These are phyloP conservation scores for Rhododendron ferrugineum DNA, from an alignment of 148 eudicot species.

Conservation along the genomic window DNA sequence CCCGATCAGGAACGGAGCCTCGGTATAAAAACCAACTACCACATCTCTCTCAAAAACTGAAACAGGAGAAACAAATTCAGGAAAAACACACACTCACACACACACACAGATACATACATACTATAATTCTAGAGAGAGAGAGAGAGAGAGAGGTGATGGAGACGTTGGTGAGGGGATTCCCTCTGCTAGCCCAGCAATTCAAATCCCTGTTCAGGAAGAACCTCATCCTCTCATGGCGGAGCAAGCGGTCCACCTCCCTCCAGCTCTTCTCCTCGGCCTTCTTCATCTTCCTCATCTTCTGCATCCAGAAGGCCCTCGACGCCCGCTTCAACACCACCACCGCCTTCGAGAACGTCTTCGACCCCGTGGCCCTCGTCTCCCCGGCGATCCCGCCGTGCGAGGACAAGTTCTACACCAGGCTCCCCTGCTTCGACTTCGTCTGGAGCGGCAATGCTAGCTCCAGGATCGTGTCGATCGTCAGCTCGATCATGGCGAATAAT, in stretches of 20 bases:
- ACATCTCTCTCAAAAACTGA: neutral
- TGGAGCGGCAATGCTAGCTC: constrained; percentile 63
- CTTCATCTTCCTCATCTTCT: constrained; percentile 71
- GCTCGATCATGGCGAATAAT: constrained; percentile 55
- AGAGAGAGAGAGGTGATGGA: neutral
- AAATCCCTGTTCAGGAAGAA: constrained; percentile 53
- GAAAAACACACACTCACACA: neutral
- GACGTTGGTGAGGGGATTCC: constrained; percentile 40
- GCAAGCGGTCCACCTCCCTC: constrained; percentile 55
- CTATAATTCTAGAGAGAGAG: neutral
- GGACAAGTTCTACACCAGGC: constrained; percentile 37
- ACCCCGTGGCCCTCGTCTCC: constrained; percentile 38
- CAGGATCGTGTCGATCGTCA: constrained; percentile 30
- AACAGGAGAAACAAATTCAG: neutral
- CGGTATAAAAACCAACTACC: neutral
- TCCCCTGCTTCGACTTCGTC: constrained; percentile 70
- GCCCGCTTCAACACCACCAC: constrained; percentile 39
- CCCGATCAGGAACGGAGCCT: no score
- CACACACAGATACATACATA: neutral
- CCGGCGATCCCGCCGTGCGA: constrained; percentile 72
- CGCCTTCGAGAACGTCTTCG: constrained; percentile 31
- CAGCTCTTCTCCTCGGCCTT: constrained; percentile 70
- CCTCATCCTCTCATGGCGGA: constrained; percentile 61
- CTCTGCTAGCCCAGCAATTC: constrained; percentile 56
- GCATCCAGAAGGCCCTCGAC: constrained; percentile 58